Percentiles rank a stretch among this genome's conserved stretches.
Evolutionary conservation across 202 grass and related monocot species (phyloP).

Genomic region (Panicum virgatum): DNA sequence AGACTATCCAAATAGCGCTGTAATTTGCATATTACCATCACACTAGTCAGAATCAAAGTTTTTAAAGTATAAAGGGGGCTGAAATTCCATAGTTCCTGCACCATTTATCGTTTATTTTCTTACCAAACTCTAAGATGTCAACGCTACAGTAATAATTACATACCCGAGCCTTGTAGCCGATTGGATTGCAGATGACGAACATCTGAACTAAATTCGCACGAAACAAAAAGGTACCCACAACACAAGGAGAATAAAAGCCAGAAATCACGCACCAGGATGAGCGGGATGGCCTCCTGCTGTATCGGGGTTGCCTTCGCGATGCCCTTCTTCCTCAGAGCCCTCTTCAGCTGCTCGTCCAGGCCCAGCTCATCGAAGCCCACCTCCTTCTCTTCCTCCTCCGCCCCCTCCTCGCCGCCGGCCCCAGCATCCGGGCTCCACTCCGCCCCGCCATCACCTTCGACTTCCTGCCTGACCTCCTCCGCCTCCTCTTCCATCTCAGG

Average conservation of each 20-base stretch:
- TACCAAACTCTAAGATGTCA: neutral
- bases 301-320: conserved; percentile 66
- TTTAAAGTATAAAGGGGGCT: neutral
- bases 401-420: neutral
- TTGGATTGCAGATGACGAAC: neutral
- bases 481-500: neutral
- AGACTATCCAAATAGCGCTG: neutral
- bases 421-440: neutral
- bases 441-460: neutral
- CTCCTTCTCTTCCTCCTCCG: conserved; percentile 46
- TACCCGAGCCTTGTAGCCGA: neutral
- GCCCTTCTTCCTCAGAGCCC: conserved; percentile 83
- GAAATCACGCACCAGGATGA: conserved; percentile 65
- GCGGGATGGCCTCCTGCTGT: conserved; percentile 79
- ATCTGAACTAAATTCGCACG: conserved; percentile 23
- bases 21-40: neutral
- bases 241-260: neutral
- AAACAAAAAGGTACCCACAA: neutral
- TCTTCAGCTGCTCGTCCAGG: conserved; percentile 77
- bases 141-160: neutral
- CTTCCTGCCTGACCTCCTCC: conserved; percentile 34
- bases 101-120: neutral
- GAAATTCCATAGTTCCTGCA: neutral
- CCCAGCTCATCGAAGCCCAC: conserved; percentile 72
- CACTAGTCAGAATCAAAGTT: neutral